Conservation (phyloP, 768 basidiomycete genomes). For the Podaxis sp. region DNA sequence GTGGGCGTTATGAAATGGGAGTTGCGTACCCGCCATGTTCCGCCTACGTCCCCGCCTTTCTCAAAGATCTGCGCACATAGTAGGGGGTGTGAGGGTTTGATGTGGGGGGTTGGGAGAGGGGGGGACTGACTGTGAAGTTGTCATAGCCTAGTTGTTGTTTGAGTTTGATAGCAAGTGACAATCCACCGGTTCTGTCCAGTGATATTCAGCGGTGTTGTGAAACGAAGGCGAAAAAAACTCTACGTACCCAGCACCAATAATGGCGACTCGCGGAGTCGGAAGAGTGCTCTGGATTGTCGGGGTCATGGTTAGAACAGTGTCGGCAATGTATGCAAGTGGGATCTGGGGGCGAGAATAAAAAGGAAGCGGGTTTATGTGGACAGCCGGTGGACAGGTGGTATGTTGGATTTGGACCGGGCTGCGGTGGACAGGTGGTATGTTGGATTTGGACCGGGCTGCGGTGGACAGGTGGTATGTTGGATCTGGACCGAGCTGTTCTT, state of each 20-base stretch:
- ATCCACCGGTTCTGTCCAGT: slow-evolving; percentile 34
- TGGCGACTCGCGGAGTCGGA: slow-evolving; percentile 22
- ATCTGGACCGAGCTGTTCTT: too few relatives aligned
- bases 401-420: too few relatives aligned
- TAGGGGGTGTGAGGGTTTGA: background rate
- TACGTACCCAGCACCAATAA: slow-evolving; percentile 34
- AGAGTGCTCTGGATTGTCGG: background rate
- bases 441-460: too few relatives aligned
- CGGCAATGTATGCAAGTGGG: background rate
- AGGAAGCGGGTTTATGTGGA: too few relatives aligned
- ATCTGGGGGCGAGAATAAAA: background rate
- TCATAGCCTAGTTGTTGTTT: slow-evolving; percentile 33
- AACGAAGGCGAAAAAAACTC: background rate
- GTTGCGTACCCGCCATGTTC: slow-evolving; percentile 49
- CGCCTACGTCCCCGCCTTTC: slow-evolving; percentile 42
- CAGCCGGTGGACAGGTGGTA: too few relatives aligned
- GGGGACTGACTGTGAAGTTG: slow-evolving; percentile 37
- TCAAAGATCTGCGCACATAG: slow-evolving; percentile 41
- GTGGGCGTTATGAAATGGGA: background rate
- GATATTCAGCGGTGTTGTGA: background rate
- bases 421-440: too few relatives aligned
- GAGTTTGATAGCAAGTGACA: slow-evolving; percentile 41
- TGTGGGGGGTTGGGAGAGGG: background rate
- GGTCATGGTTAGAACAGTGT: background rate
- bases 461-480: background rate